Base-by-base conservation (phyloP, 1,284 basidiomycete genomes). In the Moesziomyces antarcticus region DNA sequence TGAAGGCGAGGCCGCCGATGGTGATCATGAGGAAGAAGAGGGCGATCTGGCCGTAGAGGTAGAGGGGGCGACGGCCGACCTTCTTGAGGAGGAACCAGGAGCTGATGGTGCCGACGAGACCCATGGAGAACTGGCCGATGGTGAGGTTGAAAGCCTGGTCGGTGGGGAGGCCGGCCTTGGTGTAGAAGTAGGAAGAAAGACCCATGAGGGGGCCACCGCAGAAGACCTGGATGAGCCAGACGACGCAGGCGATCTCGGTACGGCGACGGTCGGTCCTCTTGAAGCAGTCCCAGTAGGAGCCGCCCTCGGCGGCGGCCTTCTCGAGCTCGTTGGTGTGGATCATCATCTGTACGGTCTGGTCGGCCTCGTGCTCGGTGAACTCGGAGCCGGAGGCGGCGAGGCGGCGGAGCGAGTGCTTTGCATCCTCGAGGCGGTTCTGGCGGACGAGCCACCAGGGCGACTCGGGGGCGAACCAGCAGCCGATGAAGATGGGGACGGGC, bases 361-460 rank as follows among this genome's bases (percentile, higher is more conserved):
- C 85, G 21, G 83, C 82, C 65, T 85, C 80, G 64, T 85, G 84
- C 44, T 82, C 78, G 30, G 85, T 40, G 54, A 56, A 64, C 35
- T 78, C 57, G 0, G 81, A 74, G 56, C 54, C 60, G 11, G 73
- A 71, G 56, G 76, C 73, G 3, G 85, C 83, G 21, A 88, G 80
- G 16, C 86, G 81, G 20, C 72, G 63, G 14, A 88, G 73, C 14
- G 80, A 71, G 45, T 79, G 75, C 64, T 84, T 84, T 25, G 87
- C 88, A 5, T 87, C 87, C 37, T 86, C 87, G 59, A 82, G 62
- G 7, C 86, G 80, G 41, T 85, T 85, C 50, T 86, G 74, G 21
- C 87, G 84, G 42, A 87, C 86, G 25, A 87, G 80, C 85, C 85
- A 87, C 86, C 86, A 87, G 44, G 85, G 86, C 0, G 78, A 79